Evolutionary conservation across 306 rosid species (phyloP), one percentile per base, ranked within the genome.

Genomic region (Trifolium pratense): DNA sequence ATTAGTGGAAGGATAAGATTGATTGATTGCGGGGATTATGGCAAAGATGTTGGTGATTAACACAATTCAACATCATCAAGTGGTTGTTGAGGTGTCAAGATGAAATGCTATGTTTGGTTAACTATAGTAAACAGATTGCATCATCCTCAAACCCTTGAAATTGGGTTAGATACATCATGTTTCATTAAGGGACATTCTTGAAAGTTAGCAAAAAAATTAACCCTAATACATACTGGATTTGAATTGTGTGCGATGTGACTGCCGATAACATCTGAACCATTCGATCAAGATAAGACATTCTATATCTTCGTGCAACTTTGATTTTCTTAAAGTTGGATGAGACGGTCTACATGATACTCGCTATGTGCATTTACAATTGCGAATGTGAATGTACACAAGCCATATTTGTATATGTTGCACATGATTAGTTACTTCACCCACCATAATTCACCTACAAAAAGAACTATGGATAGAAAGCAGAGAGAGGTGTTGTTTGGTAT

Each of bases 71-170:
- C 63, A 25, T 57, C 63, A 26, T 26, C 65, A 15, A 31, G 10
- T 59, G 66, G 66, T 59, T 29, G 66, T 59, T 59, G 20, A 59
- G 12, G 18, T 59, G 66, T 59, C 66, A 26, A 31, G 42, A 59
- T 29, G 20, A 59, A 31, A 31, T 59, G 42, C 8, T 59, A 14
- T 57, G 18, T 57, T 57, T 12, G 36, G 18, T 58, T 23, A 23
- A 25, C 63, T 57, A 7, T 6, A 25, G 11, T 25, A 5, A 25
- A n/a, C 32, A 18, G 9, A 7, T 7, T 10, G 36, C 36, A 25
- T 18, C 4, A 57, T 57, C 32, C 32, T 57, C 63, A 25, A 23
- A 57, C 16, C 32, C 36, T 5, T 57, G 34, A 53, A 53, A 53
- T 53, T 53, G 20, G 29, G 3, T 3, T 7, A 11, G 29, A 53